phyloP scores from a whole-genome alignment of 1,284 basidiomycete genomes.

The Marasmius tenuissimus region DNA sequence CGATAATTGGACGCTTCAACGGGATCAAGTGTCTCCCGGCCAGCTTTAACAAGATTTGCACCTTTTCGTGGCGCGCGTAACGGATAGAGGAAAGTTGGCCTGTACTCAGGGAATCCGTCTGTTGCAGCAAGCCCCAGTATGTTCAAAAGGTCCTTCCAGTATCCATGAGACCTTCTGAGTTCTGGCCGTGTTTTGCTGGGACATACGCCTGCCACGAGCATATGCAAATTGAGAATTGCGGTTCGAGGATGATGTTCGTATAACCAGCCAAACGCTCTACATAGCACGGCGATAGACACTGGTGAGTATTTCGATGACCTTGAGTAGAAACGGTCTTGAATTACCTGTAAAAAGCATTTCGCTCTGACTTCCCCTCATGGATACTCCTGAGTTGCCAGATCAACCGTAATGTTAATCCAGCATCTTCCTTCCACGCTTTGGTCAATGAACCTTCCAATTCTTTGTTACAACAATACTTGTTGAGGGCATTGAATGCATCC shows the following conservation, averaged over 20 bases:
- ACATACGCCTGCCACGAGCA: slow-evolving; percentile 51
- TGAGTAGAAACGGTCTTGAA: slow-evolving; percentile 12
- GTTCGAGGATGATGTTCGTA: slow-evolving; percentile 65
- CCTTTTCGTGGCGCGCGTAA: not conserved
- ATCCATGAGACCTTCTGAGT: slow-evolving; percentile 47
- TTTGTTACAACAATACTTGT: slow-evolving; percentile 18
- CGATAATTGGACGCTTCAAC: too few relatives aligned
- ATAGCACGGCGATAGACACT: slow-evolving; percentile 21
- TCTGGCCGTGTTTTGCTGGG: slow-evolving; percentile 26
- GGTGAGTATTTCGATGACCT: not conserved
- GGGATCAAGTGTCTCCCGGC: too few relatives aligned
- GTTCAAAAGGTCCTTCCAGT: slow-evolving; percentile 70
- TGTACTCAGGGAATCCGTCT: slow-evolving; percentile 36
- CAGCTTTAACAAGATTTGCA: too few relatives aligned
- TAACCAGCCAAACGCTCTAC: slow-evolving; percentile 55
- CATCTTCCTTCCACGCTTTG: slow-evolving; percentile 53
- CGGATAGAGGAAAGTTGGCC: slow-evolving; percentile 33
- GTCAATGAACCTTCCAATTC: slow-evolving; percentile 34
- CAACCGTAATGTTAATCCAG: slow-evolving; percentile 50
- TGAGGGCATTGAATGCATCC: slow-evolving; percentile 50
- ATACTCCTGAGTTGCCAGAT: slow-evolving; percentile 66
- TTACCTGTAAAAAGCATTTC: slow-evolving; percentile 53
- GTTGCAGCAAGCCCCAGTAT: slow-evolving; percentile 55
- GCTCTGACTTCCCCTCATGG: slow-evolving; percentile 58
- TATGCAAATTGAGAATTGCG: slow-evolving; percentile 54